A percentile compares a stretch with the other conserved stretches of the same genome.
phyloP scores from a whole-genome alignment of 2,329 filamentous ascomycete genomes.

The Alternaria conjuncta region DNA sequence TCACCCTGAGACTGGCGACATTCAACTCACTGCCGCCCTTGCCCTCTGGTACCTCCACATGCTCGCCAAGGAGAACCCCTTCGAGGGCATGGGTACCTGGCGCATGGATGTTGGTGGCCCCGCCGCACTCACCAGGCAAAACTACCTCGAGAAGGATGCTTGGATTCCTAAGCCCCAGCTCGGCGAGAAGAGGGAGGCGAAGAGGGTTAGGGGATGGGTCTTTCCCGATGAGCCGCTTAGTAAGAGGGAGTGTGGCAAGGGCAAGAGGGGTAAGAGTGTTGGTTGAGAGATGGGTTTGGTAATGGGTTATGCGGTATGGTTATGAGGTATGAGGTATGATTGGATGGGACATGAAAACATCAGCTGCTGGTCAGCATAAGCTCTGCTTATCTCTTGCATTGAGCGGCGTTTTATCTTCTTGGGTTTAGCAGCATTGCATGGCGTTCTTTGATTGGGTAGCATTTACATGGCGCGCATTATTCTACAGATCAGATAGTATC shows the following conservation, averaged over 20 bases:
- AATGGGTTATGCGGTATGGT: background rate
- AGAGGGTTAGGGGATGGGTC: constrained; percentile 76
- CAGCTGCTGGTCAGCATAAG: constrained; percentile 10
- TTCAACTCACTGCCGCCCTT: constrained; percentile 71
- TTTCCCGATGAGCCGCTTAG: constrained; percentile 76
- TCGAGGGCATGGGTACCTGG: constrained; percentile 68
- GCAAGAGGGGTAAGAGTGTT: constrained; percentile 38
- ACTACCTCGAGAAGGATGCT: constrained; percentile 70
- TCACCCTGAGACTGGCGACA: constrained; percentile 46
- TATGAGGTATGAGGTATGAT: background rate
- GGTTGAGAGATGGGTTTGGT: constrained; percentile 5
- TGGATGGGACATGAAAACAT: background rate
- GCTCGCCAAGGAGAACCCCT: constrained; percentile 67
- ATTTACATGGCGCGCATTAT: constrained; percentile 12
- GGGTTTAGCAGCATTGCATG: constrained; percentile 4
- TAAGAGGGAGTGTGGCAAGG: constrained; percentile 65
- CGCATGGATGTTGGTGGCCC: constrained; percentile 76
- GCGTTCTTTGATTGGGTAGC: constrained; percentile 6
- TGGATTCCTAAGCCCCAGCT: constrained; percentile 78
- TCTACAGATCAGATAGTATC: background rate
- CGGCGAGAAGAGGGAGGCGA: constrained; percentile 77
- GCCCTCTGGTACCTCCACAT: constrained; percentile 81
- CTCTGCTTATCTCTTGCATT: constrained; percentile 6
- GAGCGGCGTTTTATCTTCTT: background rate
- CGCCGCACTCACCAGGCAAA: constrained; percentile 73